phyloP scores from a whole-genome alignment of 2,329 filamentous ascomycete genomes.

The Metarhizium anisopliae region DNA sequence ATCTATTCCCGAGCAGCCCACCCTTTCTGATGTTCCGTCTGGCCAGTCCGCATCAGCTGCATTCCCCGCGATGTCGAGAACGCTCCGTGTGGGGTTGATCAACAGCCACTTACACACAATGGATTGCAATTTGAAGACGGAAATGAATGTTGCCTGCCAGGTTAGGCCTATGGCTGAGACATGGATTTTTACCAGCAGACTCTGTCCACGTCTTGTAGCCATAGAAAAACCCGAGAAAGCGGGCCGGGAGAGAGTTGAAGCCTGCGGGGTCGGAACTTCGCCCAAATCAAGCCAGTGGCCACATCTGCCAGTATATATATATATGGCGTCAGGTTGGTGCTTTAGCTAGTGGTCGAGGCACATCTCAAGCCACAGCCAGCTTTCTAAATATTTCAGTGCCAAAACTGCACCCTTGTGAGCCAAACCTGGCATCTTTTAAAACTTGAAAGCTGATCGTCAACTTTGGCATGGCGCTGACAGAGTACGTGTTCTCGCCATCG shows the following conservation, averaged over 20 bases:
- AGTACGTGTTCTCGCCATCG: conserved; percentile 34
- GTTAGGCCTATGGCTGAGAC: background rate
- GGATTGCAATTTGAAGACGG: background rate
- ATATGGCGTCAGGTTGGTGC: background rate
- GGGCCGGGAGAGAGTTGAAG: background rate
- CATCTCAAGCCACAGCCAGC: too few species aligned
- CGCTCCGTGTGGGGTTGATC: background rate
- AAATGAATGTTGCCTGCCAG: background rate
- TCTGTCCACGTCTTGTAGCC: too few species aligned
- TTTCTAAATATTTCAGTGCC: too few species aligned
- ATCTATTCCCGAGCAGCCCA: background rate
- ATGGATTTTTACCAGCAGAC: background rate
- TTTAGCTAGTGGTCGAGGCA: too few species aligned
- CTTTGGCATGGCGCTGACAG: conserved; percentile 19
- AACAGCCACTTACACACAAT: background rate
- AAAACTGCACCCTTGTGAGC: too few species aligned
- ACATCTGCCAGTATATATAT: too few species aligned
- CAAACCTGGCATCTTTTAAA: background rate
- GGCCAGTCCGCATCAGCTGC: background rate
- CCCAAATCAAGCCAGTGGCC: background rate
- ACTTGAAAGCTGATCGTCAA: background rate
- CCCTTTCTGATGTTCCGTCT: background rate
- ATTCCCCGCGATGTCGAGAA: background rate
- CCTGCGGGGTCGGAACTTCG: background rate
- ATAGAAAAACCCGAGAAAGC: background rate